Evolutionary conservation across 495 filamentous ascomycete species (phyloP).

Genomic region (Copromyces sp.): DNA sequence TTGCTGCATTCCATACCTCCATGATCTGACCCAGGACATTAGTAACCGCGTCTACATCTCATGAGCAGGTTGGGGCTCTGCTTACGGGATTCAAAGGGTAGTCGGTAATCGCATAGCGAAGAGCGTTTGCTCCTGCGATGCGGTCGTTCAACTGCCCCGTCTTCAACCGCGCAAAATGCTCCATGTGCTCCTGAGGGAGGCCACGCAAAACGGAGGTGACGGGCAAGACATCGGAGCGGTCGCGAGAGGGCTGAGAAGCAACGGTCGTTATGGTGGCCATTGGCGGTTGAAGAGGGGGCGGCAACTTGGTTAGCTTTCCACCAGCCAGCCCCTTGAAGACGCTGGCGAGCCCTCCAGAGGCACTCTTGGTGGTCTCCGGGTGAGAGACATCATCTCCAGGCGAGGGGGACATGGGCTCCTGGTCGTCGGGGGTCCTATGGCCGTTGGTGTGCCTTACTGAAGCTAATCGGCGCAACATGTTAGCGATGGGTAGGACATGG

Average conservation of each 20-base stretch:
- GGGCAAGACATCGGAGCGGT: slow-evolving; percentile 22
- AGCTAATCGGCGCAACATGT: slow-evolving; percentile 38
- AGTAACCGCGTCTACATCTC: background rate
- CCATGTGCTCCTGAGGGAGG: slow-evolving; percentile 33
- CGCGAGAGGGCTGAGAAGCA: slow-evolving; percentile 14
- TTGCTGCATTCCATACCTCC: slow-evolving; percentile 53
- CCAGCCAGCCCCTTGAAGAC: slow-evolving; percentile 48
- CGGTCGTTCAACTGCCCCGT: slow-evolving; percentile 39
- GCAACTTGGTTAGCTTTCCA: slow-evolving; percentile 33
- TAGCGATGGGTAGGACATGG: slow-evolving; percentile 15
- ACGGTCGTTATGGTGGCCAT: slow-evolving; percentile 15
- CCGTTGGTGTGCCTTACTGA: slow-evolving; percentile 21
- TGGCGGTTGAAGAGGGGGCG: slow-evolving; percentile 25
- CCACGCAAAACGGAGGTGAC: slow-evolving; percentile 16
- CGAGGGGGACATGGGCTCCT: slow-evolving; percentile 44
- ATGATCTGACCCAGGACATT: slow-evolving; percentile 20
- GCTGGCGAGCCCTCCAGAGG: slow-evolving; percentile 38
- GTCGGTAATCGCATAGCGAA: slow-evolving; percentile 44
- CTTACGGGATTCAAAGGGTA: slow-evolving; percentile 46
- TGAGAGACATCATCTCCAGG: slow-evolving; percentile 43
- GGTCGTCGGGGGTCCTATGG: slow-evolving; percentile 30
- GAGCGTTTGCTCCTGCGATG: slow-evolving; percentile 44
- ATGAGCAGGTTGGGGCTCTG: background rate
- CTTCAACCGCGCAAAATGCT: slow-evolving; percentile 33
- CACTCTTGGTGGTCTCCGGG: slow-evolving; percentile 30